phyloP scores from a whole-genome alignment of 371 early-diverging fungal genomes.

The Cokeromyces recurvatus region DNA sequence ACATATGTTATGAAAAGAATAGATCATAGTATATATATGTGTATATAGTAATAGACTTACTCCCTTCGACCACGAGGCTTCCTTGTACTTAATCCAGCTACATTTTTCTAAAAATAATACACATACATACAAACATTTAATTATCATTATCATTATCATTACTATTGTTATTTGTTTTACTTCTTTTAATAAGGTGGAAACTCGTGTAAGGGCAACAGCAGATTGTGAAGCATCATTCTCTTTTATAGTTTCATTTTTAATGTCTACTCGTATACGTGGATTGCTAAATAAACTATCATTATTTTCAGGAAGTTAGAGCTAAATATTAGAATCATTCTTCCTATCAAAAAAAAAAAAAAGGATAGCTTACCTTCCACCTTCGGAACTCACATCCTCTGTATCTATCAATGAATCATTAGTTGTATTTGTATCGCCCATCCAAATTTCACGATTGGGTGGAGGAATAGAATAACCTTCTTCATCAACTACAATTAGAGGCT shows the following conservation, averaged over 20 bases:
- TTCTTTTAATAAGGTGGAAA: constrained; percentile 16
- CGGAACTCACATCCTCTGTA: constrained; percentile 14
- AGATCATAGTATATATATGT: no score
- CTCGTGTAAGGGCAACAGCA: constrained; percentile 13
- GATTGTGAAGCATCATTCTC: constrained; percentile 32
- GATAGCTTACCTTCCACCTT: constrained; percentile 20
- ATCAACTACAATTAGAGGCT: constrained; percentile 15
- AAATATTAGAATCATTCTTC: no score
- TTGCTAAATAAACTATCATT: constrained; percentile 11
- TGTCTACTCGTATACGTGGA: constrained; percentile 16
- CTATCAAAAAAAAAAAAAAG: no score
- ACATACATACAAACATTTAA: not conserved
- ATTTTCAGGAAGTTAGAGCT: not conserved
- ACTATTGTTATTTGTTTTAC: constrained; percentile 16
- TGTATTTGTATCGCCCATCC: constrained; percentile 1
- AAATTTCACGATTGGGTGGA: constrained; percentile 8
- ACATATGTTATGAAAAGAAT: not conserved
- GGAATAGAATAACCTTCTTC: constrained; percentile 20
- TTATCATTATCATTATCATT: constrained; percentile 1
- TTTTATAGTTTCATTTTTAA: constrained; percentile 24
- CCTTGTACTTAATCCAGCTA: not conserved
- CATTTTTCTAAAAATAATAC: constrained; percentile 10
- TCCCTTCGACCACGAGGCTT: constrained; percentile 18
- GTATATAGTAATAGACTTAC: no score
- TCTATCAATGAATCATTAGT: constrained; percentile 12